These are phyloP conservation scores for Xylaria palmicola DNA, from an alignment of 495 filamentous ascomycete genomes.

Conservation along the genomic window DNA sequence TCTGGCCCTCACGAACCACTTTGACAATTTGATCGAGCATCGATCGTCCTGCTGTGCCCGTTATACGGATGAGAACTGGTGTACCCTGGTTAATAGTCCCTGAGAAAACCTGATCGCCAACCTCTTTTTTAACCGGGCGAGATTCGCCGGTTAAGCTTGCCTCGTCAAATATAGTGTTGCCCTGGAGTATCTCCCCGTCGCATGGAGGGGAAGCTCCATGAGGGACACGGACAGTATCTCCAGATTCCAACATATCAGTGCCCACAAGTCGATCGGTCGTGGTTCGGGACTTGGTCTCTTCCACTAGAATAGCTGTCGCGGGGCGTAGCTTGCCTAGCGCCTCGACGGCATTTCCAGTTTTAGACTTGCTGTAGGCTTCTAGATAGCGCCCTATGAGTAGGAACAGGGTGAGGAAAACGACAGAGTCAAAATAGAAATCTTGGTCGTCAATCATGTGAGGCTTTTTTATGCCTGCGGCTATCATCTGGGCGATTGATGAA, in stretches of 20 bases:
- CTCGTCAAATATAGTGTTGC: conserved; percentile 77
- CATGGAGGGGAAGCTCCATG: conserved; percentile 83
- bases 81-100: conserved; percentile 83
- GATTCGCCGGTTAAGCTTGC: conserved; percentile 91
- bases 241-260: conserved; percentile 79
- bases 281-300: conserved; percentile 34
- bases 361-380: conserved; percentile 91
- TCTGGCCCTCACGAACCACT: conserved; percentile 89
- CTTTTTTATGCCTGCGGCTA: conserved; percentile 57
- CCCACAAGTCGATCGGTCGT: conserved; percentile 44
- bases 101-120: conserved; percentile 73
- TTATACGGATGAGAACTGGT: conserved; percentile 67
- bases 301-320: conserved; percentile 70
- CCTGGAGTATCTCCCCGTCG: conserved; percentile 70
- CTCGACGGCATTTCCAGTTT: conserved; percentile 84
- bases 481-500: conserved; percentile 76
- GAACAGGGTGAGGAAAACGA: conserved; percentile 91
- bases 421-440: conserved; percentile 88
- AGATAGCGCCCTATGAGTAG: conserved; percentile 75
- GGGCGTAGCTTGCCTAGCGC: conserved; percentile 77
- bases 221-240: conserved; percentile 73
- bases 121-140: conserved; percentile 64
- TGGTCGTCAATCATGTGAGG: conserved; percentile 41
- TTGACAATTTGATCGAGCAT: conserved; percentile 92
- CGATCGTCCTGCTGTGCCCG: conserved; percentile 69